phyloP scores from a whole-genome alignment of 75 land plant genomes.

The Pseudotsuga menziesii region DNA sequence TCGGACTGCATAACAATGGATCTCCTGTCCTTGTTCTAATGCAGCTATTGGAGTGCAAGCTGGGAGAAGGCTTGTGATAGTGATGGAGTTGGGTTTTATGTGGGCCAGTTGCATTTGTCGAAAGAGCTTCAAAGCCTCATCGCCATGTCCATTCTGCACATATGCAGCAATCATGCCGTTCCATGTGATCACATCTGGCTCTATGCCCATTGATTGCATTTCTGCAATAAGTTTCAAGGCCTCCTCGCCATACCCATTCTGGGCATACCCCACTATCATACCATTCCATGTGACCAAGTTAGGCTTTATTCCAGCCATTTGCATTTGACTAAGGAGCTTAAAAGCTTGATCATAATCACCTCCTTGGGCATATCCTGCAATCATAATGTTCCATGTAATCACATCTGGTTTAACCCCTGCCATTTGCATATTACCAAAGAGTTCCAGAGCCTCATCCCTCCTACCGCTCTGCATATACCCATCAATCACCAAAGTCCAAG shows the following conservation, averaged over 20 bases:
- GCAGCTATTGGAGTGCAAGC: constrained; percentile 48
- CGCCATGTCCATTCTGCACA: constrained; percentile 32
- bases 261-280: constrained; percentile 51
- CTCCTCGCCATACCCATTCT: constrained; percentile 45
- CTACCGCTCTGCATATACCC: no score
- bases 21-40: constrained; percentile 66
- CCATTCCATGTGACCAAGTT: constrained; percentile 56
- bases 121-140: constrained; percentile 42
- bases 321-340: constrained; percentile 44
- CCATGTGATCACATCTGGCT: constrained; percentile 45
- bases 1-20: constrained; percentile 26
- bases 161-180: constrained; percentile 55
- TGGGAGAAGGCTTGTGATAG: constrained; percentile 37
- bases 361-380: constrained; percentile 47
- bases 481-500: no score
- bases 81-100: constrained; percentile 31
- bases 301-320: constrained; percentile 14
- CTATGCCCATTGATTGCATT: constrained; percentile 28
- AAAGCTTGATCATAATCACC: constrained; percentile 39
- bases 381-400: constrained; percentile 53
- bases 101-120: constrained; percentile 37
- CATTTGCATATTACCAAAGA: constrained; percentile 47
- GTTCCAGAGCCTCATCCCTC: constrained; percentile 27
- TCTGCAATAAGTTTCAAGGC: constrained; percentile 45
- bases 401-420: constrained; percentile 19